These are phyloP conservation scores for Blastocystis sp. DNA, from an alignment of 352 stramenopile genomes.

Conservation along the genomic window DNA sequence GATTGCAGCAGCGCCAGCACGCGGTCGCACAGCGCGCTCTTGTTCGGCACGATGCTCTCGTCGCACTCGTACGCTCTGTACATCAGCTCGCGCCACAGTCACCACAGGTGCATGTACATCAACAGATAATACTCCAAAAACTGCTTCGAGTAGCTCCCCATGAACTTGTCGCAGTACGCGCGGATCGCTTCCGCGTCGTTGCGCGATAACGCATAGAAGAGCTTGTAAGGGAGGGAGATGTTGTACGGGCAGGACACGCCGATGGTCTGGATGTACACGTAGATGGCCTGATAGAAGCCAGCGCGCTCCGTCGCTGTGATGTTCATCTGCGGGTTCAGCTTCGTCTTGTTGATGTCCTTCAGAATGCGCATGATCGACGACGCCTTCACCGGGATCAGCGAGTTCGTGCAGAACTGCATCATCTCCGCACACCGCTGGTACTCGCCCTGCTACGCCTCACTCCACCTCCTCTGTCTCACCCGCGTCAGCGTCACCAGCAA, in stretches of 20 bases:
- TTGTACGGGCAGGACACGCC: constrained; percentile 12
- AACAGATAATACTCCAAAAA: constrained; percentile 46
- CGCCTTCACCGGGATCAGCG: constrained; percentile 8
- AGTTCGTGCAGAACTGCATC: constrained; percentile 24
- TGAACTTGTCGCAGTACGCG: constrained; percentile 51
- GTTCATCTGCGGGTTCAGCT: constrained; percentile 33
- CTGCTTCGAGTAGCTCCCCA: constrained; percentile 8
- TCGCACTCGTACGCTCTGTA: constrained; percentile 39
- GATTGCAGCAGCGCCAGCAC: constrained; percentile 11
- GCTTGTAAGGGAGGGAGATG: constrained; percentile 52
- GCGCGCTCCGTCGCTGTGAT: constrained; percentile 2
- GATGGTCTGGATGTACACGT: constrained; percentile 27
- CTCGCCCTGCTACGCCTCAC: constrained; percentile 47
- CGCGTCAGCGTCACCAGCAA: constrained; percentile 5
- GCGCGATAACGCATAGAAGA: not conserved
- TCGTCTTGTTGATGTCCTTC: constrained; percentile 35
- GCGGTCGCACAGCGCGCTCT: constrained; percentile 28
- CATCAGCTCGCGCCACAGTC: not conserved
- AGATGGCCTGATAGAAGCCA: not conserved
- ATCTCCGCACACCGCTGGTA: constrained; percentile 18
- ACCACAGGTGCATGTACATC: constrained; percentile 28
- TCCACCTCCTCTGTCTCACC: not conserved
- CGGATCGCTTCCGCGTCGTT: constrained; percentile 11
- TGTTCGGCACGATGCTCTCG: constrained; percentile 18
- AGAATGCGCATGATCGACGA: constrained; percentile 31